Base-by-base conservation (phyloP, 164 flowering plant species). In the Tetrastigma voinierianum region DNA sequence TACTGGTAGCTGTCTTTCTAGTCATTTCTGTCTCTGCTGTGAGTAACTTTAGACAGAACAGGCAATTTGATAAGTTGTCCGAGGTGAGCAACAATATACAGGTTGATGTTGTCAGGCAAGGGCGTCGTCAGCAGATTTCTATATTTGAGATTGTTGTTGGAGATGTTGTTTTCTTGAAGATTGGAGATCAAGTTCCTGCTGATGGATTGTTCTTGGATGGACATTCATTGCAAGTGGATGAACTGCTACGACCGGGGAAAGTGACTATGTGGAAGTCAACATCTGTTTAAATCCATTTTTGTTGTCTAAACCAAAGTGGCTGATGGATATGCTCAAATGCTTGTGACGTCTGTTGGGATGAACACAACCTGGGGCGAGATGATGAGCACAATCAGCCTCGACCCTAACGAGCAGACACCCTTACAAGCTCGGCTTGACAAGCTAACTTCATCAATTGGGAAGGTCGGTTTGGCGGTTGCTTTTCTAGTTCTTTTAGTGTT, bases 341-440 rank as follows among this genome's bases (percentile, higher is more conserved):
- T 84, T 2, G 87, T 83, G 9, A 84, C 89, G 15, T 75, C 81
- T 0, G 84, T 80, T 4, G 84, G 84, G 0, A 75, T 77, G 81
- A 76, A 77, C 17, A 77, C 81, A 2, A 66, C 63, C 0, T 78
- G 81, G 81, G 78, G 81, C 65, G 82, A 80, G 68, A 79, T 84
- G 87, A 88, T 87, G 96, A 83, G 86, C 77, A 57, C 80, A 1
- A 78, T 86, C 19, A 74, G 59, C 59, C 57, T 64, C 1, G 85
- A 82, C 56, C 64, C 72, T 7, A 44, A 60, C 13, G 87, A 87
- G 62, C 68, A 72, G 46, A 89, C 95, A 0, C 95, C 91, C 15
- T 61, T 89, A 23, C 95, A 89, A 67, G 81, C 20, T 0, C 71
- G 90, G 17, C 83, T 89, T 14, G 70, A 84, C 73, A 82, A 77